These are phyloP conservation scores for Euptelea pleiosperma DNA, from an alignment of 164 flowering plant species.

Conservation along the genomic window DNA sequence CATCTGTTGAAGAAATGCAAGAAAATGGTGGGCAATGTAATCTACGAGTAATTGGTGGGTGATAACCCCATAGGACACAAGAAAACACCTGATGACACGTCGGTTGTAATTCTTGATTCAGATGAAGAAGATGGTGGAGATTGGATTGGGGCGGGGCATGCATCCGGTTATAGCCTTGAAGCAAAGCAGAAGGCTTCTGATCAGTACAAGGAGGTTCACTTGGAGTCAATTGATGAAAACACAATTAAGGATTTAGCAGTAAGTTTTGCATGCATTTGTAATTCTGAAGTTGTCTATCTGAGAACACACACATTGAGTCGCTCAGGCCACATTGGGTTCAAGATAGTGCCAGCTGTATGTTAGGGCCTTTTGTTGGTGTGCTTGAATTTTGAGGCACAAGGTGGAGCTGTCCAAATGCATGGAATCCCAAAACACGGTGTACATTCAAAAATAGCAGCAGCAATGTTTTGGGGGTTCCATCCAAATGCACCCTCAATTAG, in stretches of 20 bases:
- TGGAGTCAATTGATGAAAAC: conserved; percentile 19
- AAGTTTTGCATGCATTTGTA: conserved; percentile 13
- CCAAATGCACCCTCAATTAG: too few species aligned
- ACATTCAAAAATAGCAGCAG: too few species aligned
- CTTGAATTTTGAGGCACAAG: too few species aligned
- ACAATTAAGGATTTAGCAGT: conserved; percentile 13
- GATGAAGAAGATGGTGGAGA: conserved; percentile 39
- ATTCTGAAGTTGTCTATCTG: conserved; percentile 3
- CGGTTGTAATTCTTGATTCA: conserved; percentile 35
- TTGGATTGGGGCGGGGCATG: not conserved
- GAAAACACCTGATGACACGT: too few species aligned
- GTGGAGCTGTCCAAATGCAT: too few species aligned
- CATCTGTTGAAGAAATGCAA: not conserved
- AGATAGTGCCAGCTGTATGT: too few species aligned
- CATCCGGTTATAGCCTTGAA: not conserved
- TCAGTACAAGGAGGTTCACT: conserved; percentile 22
- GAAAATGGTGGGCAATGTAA: not conserved
- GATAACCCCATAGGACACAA: not conserved
- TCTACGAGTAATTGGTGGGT: too few species aligned
- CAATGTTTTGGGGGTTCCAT: too few species aligned
- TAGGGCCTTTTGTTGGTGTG: not conserved
- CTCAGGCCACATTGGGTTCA: not conserved
- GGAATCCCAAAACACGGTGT: too few species aligned
- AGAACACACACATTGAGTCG: not conserved
- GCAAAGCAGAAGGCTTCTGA: conserved; percentile 9